Evolutionary conservation across 495 filamentous ascomycete species (phyloP), one percentile per base, ranked within the genome.

Genomic region (Paragyromitra xinjiangensis): DNA sequence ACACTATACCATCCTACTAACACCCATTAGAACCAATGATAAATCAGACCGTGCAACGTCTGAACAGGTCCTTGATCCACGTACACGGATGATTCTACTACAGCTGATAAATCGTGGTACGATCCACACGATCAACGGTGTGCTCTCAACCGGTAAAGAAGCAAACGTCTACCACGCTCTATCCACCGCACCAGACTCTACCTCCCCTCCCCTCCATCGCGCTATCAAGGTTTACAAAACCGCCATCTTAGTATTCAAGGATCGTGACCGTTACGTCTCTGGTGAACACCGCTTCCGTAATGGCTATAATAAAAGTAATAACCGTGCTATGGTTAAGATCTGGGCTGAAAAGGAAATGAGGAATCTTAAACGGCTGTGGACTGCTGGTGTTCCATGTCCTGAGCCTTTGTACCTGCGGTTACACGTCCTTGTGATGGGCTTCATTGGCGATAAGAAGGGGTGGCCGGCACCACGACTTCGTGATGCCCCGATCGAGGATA

Each of bases 141-240:
- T 94, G 83, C 85, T 99, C 75, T 95, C 92, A 53, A 98, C 95
- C 0, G 95, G 95, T 58, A 99, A 99, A 82, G 95, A 99, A 84
- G 95, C 95, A 58, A 98, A 99, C 77, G 95, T 99, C 24, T 99
- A 98, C 85, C 91, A 94, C 75, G 91, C 92, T 1, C 82, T 93
- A 55, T 88, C 88, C 0, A 78, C 83, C 29, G 82, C 85, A 16
- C 79, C 86, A 8, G 79, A 85, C 37, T 56, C 73, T 71, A 44
- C 37, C 3, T 26, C 50, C 88, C 92, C 77, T 88, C 42, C 48
- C 11, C 55, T 78, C n/a, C 90, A 93, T 75, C 90, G 93, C 63
- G 95, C 95, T 14, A 93, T 99, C 85, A 99, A 99, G 84, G 92
- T 99, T 26, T 99, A 98, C 88, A 98, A 98, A 86, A 99, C 96